Conservation (phyloP, 2,329 filamentous ascomycete species). For the Aspergillus sclerotialis region DNA sequence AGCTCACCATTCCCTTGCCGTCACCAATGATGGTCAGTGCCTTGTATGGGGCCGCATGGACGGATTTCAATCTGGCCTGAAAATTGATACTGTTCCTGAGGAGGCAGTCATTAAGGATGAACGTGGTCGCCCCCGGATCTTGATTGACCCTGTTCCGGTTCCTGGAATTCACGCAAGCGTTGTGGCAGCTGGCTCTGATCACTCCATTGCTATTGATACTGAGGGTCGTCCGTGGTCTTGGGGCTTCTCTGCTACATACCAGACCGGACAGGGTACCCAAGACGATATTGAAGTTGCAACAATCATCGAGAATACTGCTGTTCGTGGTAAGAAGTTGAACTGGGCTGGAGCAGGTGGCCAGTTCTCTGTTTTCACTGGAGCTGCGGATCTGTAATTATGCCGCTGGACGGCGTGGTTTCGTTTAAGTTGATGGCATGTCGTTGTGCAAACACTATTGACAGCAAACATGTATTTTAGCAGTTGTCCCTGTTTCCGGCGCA, state of each 20-base stretch:
- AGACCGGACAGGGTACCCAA: slow-evolving; percentile 69
- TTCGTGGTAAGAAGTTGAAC: slow-evolving; percentile 65
- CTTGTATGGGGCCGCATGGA: slow-evolving; percentile 57
- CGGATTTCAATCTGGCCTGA: slow-evolving; percentile 54
- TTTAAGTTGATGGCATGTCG: no score
- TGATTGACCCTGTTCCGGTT: slow-evolving; percentile 59
- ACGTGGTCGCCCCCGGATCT: slow-evolving; percentile 59
- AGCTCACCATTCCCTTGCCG: slow-evolving; percentile 64
- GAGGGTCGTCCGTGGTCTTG: slow-evolving; percentile 68
- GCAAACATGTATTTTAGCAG: no score
- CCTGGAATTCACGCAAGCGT: slow-evolving; percentile 51
- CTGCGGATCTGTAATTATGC: slow-evolving; percentile 11
- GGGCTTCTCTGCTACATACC: slow-evolving; percentile 76
- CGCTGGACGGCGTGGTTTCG: slow-evolving; percentile 1
- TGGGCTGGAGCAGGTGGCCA: slow-evolving; percentile 86
- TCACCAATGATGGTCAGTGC: slow-evolving; percentile 48
- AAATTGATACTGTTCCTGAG: slow-evolving; percentile 48
- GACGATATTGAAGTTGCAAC: slow-evolving; percentile 75
- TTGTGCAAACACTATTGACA: no score
- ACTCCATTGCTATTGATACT: slow-evolving; percentile 62
- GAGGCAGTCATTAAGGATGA: slow-evolving; percentile 60
- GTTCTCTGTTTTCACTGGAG: slow-evolving; percentile 44
- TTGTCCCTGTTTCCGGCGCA: no score
- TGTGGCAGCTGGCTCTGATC: slow-evolving; percentile 62
- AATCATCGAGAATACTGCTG: slow-evolving; percentile 75